Evolutionary conservation across 1,284 basidiomycete genomes (phyloP).

Genomic region (Cystobasidium sp.): DNA sequence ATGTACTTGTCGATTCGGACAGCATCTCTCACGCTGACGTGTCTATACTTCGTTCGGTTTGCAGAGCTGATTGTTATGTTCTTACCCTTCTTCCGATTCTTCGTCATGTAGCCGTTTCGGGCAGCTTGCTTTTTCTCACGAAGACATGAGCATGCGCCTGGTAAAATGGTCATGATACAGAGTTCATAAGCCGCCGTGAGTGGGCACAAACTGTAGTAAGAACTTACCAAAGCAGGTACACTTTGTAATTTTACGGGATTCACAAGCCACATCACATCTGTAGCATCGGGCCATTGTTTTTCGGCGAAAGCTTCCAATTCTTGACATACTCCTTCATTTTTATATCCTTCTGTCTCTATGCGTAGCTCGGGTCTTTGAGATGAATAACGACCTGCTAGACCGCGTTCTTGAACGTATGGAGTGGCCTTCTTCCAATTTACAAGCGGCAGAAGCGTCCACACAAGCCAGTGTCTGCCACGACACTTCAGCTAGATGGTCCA

Average conservation of each 20-base stretch:
- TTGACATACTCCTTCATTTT: slow-evolving; percentile 23
- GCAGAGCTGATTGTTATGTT: not conserved
- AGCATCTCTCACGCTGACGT: no score
- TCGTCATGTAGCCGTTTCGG: not conserved
- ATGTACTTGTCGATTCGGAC: no score
- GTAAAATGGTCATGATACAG: no score
- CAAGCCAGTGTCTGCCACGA: slow-evolving; percentile 36
- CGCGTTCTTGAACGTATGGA: slow-evolving; percentile 23
- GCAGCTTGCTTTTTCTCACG: not conserved
- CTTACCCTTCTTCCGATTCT: not conserved
- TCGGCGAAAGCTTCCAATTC: slow-evolving; percentile 36
- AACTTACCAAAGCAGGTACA: slow-evolving; percentile 38
- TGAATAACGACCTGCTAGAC: slow-evolving; percentile 27
- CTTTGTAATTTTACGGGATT: slow-evolving; percentile 41
- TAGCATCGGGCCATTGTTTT: slow-evolving; percentile 33
- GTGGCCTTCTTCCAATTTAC: slow-evolving; percentile 28
- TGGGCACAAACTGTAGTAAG: not conserved
- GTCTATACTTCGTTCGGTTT: no score
- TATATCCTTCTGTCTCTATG: slow-evolving; percentile 23
- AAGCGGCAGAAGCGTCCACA: slow-evolving; percentile 38
- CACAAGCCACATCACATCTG: slow-evolving; percentile 37
- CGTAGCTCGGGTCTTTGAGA: slow-evolving; percentile 2
- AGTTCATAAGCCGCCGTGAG: no score
- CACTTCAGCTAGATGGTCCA: not conserved
- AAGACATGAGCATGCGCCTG: no score